Base-by-base conservation (phyloP, 148 eudicot species). In the Limonium bicolor region DNA sequence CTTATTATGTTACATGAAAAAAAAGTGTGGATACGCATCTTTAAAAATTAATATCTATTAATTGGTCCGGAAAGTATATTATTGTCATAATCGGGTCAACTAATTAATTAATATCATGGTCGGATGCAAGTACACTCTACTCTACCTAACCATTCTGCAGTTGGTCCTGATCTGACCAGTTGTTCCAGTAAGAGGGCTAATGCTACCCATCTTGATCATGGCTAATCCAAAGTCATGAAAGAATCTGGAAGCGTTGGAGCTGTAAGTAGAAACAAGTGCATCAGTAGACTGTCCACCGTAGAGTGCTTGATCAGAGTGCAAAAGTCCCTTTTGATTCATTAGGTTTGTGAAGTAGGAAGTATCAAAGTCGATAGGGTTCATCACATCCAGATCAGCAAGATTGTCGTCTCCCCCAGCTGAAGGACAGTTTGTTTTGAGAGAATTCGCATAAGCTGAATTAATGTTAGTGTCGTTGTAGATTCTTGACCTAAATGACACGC, bases 221-320 rank as follows among this genome's bases (percentile, higher is more conserved):
- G 77, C 71, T 7, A 33, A 43, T 0, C 66, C 69, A 43, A 78
- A 74, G 20, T 60, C 63, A 2, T 27, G 16, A 1, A 46, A 72
- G 35, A 78, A 79, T 20, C 41, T 48, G 0, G 48, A 37, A 23
- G 20, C 34, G 36, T 69, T 53, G 4, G 31, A 6, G 9, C 59
- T 65, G 7, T 59, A 80, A 12, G n/a, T 41, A 50, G 48, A 55
- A 7, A 76, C 82, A 6, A 76, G 52, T 5, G 35, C 45, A 41
- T 76, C 80, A 0, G 80, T 76, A 11, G 34, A 41, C 19, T 69
- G 74, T 12, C 78, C 71, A 23, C 56, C 42, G 19, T 60, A 72
- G 1, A 79, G 54, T 33, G 37, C 82, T 42, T 79, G 87, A 64
- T 79, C 87, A 1, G 82, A 69, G 37, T 72, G 71, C 18, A 72